phyloP scores from a whole-genome alignment of 495 filamentous ascomycete species.

The Lasiosphaeris hirsuta region DNA sequence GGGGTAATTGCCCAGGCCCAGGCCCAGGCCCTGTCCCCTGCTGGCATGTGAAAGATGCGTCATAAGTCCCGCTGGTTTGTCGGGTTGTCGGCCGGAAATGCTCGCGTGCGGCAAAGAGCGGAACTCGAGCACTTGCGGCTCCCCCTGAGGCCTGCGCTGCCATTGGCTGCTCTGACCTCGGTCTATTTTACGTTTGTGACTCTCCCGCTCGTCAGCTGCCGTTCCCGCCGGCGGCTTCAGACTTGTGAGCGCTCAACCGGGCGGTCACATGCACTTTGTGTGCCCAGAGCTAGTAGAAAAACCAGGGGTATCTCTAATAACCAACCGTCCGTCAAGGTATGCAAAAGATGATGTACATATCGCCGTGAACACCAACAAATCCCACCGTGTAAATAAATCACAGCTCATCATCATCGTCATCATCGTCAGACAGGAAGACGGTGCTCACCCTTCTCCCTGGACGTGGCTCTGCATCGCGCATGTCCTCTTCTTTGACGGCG shows the following conservation, averaged over 20 bases:
- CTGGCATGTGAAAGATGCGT: slow-evolving; percentile 24
- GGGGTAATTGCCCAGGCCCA: background rate
- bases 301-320: background rate
- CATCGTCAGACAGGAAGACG: too few species aligned
- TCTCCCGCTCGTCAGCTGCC: background rate
- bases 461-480: too few species aligned
- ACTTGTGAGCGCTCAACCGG: background rate
- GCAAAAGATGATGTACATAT: too few species aligned
- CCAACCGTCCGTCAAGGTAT: too few species aligned
- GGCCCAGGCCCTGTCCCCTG: background rate
- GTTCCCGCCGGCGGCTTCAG: background rate
- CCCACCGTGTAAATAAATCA: too few species aligned
- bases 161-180: slow-evolving; percentile 9
- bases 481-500: background rate
- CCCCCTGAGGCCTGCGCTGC: background rate
- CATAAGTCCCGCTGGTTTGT: slow-evolving; percentile 11
- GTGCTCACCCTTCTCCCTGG: too few species aligned
- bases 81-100: background rate
- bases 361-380: too few species aligned
- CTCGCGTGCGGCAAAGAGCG: slow-evolving; percentile 7
- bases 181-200: slow-evolving; percentile 2
- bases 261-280: background rate
- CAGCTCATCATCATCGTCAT: too few species aligned
- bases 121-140: background rate
- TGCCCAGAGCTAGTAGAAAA: background rate